Base-by-base conservation (phyloP, 495 filamentous ascomycete species). In the Cercophora sp. region DNA sequence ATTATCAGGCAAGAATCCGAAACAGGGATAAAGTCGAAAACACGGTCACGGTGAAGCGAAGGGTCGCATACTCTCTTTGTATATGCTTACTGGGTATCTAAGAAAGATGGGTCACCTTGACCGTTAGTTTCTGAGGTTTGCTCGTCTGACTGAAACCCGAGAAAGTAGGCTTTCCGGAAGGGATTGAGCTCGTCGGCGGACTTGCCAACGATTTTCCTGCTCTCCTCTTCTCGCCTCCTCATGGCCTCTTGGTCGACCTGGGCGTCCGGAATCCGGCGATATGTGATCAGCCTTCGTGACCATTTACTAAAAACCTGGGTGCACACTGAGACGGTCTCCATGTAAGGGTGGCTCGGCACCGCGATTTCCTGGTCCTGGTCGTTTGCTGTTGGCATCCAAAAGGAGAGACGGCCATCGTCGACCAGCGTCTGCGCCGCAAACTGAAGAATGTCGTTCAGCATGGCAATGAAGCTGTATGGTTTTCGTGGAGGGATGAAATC, bases 331-430 rank as follows among this genome's bases (percentile, higher is more conserved):
- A 91, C 73, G n/a, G 93, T 64, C 62, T 88, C 79, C 19, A 99
- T 65, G 40, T 82, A 80, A 4, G 85, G 85, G 65, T 96, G 89
- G 45, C 74, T 79, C 1, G 93, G 93, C 13, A 94, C 78, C 0
- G 80, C 73, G 6, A 96, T 79, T 59, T 91, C 86, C 8, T 80
- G 74, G 37, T 79, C 74, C 45, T 79, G 80, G 45, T 93, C 89
- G 63, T 88, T 92, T 1, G 89, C 83, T 1, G 91, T 95, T 0
- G 93, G 93, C 91, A 97, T 96, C 93, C 93, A 99, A 75, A 99
- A 90, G 8, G 83, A 86, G 2, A 98, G 62, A 37, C 93, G 74
- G 0, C 91, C 94, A 54, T 81, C 71, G 26, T 88, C 83, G n/a
- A 96, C 88, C 3, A 99, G 74, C n/a, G 80, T 84, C 10, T 77